Conservation (phyloP, 148 eudicot genomes). For the Rhododendron ferrugineum region DNA sequence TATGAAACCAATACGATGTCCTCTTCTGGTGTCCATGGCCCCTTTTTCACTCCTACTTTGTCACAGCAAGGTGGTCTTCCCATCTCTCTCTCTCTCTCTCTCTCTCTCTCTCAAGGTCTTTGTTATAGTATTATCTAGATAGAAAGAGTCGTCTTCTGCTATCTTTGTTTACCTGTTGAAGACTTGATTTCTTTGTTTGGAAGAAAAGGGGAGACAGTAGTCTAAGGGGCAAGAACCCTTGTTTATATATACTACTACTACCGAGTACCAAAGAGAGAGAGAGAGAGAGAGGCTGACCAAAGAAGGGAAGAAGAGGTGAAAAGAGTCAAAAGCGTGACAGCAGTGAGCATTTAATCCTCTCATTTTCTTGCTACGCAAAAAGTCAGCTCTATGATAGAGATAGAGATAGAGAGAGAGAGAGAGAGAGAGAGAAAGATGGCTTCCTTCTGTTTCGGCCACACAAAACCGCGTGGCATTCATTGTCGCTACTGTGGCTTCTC, state of each 20-base stretch:
- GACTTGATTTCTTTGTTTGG: constrained; percentile 1
- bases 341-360: constrained; percentile 15
- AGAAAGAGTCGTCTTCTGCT: neutral
- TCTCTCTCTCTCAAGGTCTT: neutral
- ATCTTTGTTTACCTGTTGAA: neutral
- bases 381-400: constrained; percentile 13
- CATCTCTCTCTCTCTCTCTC: neutral
- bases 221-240: constrained; percentile 4
- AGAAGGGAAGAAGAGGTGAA: neutral
- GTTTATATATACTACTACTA: constrained; percentile 9
- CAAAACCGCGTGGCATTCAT: constrained; percentile 36
- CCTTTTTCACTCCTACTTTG: neutral
- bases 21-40: constrained; percentile 2
- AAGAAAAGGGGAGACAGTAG: constrained; percentile 14
- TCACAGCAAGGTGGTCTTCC: neutral
- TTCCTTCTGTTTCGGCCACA: constrained; percentile 4
- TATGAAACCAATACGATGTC: neutral
- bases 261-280: constrained; percentile 6
- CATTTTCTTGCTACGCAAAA: constrained; percentile 3
- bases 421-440: constrained; percentile 3
- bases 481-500: constrained; percentile 6
- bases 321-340: constrained; percentile 30
- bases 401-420: constrained; percentile 4
- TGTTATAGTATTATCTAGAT: neutral
- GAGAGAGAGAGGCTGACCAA: neutral